Evolutionary conservation across 1,284 basidiomycete genomes (phyloP), one percentile per base, ranked within the genome.

Genomic region (Pyrrhoderma noxium): DNA sequence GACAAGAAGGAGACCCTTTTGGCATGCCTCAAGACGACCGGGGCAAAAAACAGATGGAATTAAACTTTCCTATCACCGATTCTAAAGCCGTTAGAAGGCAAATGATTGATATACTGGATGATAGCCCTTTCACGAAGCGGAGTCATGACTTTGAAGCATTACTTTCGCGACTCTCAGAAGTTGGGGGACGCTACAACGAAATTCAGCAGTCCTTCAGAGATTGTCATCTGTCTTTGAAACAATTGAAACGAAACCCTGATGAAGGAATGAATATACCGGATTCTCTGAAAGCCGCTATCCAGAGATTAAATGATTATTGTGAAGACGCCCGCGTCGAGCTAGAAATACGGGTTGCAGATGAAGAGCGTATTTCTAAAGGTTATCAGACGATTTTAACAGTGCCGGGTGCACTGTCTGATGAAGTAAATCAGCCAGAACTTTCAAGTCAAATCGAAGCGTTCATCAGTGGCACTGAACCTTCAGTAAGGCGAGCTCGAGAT

Each of bases 291-390:
- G 71, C 70, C 0, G 79, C 82, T 1, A 69, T 89, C 3, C 75
- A 82, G 43, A 75, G 86, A 1, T 70, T 93, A 37, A 75, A 83
- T 57, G 88, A 93, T 63, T 89, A 80, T 57, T 80, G 82, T 18
- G 90, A 93, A 64, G 90, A 93, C 59, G 83, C 82, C 0, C 77
- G 88, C 1, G 90, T 93, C 2, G 90, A 93, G 62, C 70, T 93
- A 16, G 90, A 93, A 67, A 93, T 93, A 46, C 80, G 81, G 18
- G 69, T 85, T 13, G 79, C 87, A 1, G 90, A 93, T 64, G 89
- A 90, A 58, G 77, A 78, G 34, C 73, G 92, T 8, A 72, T 85
- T 0, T 71, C 73, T 8, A 74, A 75, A 7, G 89, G 89, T 1
- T 90, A 84, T 57, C 81, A 85, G 59, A 82, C 86, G 1, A 66